Conservation (phyloP, 1,284 basidiomycete species). For the Trametes sp. region DNA sequence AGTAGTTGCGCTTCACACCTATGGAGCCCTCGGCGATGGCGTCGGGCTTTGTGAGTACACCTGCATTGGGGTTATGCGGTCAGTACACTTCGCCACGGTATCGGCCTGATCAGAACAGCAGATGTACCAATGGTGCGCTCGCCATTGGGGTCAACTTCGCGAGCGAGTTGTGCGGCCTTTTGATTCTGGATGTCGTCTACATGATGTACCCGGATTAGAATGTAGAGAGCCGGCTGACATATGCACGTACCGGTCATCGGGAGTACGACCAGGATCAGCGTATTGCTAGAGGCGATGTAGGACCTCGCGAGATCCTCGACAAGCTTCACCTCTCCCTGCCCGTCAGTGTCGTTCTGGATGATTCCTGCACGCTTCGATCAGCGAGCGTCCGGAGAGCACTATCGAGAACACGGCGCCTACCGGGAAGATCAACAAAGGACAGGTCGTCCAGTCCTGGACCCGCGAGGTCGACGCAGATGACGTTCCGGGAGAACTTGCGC, state of each 20-base stretch:
- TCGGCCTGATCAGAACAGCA: neutral
- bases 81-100: too few relatives aligned
- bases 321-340: conserved; percentile 48
- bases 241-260: conserved; percentile 61
- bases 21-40: conserved; percentile 54
- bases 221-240: neutral
- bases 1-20: conserved; percentile 51
- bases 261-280: conserved; percentile 64
- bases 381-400: conserved; percentile 55
- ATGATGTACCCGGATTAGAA: neutral
- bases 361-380: conserved; percentile 51
- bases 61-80: too few relatives aligned
- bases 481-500: conserved; percentile 53
- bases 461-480: conserved; percentile 53
- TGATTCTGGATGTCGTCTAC: conserved; percentile 74
- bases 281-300: conserved; percentile 45
- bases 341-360: conserved; percentile 63
- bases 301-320: conserved; percentile 54
- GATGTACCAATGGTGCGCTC: conserved; percentile 63
- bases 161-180: conserved; percentile 59
- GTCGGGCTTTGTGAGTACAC: conserved; percentile 75
- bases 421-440: conserved; percentile 55
- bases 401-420: conserved; percentile 32
- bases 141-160: conserved; percentile 57
- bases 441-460: conserved; percentile 54